Base-by-base conservation (phyloP, 2,329 filamentous ascomycete genomes). In the Parafenestella ontariensis region DNA sequence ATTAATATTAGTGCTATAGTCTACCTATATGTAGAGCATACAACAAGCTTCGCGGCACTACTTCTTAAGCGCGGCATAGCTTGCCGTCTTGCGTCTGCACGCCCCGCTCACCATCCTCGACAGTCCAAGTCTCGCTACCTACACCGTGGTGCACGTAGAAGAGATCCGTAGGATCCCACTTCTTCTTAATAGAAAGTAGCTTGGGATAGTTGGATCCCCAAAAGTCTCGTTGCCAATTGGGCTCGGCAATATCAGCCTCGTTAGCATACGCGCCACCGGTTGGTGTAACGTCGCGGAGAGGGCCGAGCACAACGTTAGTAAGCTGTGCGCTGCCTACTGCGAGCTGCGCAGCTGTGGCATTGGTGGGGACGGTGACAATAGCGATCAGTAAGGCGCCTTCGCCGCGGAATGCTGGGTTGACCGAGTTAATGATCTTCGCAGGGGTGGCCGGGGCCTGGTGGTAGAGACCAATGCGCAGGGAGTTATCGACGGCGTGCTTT, bases 291-390 rank as follows among this genome's bases (percentile, higher is more conserved):
- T 54, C 50, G 1, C 62, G 46, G 60, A 61, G 66, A 4, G 60
- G 55, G 2, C 43, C 46, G 47, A 67, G 48, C 26, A 68, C 57
- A 9, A 62, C 56, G 23, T 61, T 47, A 3, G 47, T 61, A 17
- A 68, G 53, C 0, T 51, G 52, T 8, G 59, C 54, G 15, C 46
- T 70, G 8, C 45, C 66, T 9, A 26, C 24, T 9, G 5, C 24
- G 2, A 24, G 5, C 20, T 24, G 6, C 18, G 45, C 58, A 37
- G 60, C 63, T 1, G 66, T 65, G 10, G 72, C 60, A 39, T 71
- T 64, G 40, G 74, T 61, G 11, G 70, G 61, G 54, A 71, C 75
- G 5, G 59, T 60, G 2, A 78, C 73, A 15, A 17, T 39, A 1
- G 46, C 34, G 2, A 23, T 43, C 2, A 44, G 20, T n/a, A 52